phyloP scores from a whole-genome alignment of 2,329 filamentous ascomycete genomes.

The Fusarium nodosum region DNA sequence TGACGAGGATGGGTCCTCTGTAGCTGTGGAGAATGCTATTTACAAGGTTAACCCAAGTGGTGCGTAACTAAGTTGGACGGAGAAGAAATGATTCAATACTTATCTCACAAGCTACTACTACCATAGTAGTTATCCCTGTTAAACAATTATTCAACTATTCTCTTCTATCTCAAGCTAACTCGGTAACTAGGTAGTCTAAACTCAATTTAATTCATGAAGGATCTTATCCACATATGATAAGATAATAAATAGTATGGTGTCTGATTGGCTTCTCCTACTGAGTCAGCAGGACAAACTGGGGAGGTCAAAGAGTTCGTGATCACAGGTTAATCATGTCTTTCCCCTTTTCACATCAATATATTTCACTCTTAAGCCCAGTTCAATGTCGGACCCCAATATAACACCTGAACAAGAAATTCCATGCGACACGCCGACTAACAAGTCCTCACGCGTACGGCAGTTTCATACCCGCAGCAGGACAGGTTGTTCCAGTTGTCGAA shows the following conservation, averaged over 20 bases:
- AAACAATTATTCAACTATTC: not conserved
- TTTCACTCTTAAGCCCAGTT: not conserved
- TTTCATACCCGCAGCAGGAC: conserved; percentile 22
- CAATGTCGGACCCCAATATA: not conserved
- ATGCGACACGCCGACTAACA: not conserved
- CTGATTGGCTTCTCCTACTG: not conserved
- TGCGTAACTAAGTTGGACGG: fast-evolving
- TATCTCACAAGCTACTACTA: not conserved
- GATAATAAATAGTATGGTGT: not conserved
- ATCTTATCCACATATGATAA: not conserved
- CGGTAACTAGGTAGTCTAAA: too few species aligned
- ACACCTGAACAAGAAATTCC: not conserved
- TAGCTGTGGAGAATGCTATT: conserved; percentile 17
- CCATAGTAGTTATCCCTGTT: too few species aligned
- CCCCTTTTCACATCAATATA: not conserved
- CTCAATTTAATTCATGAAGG: too few species aligned
- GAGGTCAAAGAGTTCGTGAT: not conserved
- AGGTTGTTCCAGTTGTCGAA: conserved; percentile 25
- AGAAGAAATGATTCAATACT: not conserved
- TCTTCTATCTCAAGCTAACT: not conserved
- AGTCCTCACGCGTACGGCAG: conserved; percentile 9
- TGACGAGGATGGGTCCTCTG: not conserved
- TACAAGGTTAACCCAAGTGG: conserved; percentile 8
- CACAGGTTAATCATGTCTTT: not conserved
- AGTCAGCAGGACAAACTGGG: not conserved